Percentiles rank a stretch among this genome's conserved stretches.
Conservation (phyloP, 768 basidiomycete species). For the Auriculariales sp. region DNA sequence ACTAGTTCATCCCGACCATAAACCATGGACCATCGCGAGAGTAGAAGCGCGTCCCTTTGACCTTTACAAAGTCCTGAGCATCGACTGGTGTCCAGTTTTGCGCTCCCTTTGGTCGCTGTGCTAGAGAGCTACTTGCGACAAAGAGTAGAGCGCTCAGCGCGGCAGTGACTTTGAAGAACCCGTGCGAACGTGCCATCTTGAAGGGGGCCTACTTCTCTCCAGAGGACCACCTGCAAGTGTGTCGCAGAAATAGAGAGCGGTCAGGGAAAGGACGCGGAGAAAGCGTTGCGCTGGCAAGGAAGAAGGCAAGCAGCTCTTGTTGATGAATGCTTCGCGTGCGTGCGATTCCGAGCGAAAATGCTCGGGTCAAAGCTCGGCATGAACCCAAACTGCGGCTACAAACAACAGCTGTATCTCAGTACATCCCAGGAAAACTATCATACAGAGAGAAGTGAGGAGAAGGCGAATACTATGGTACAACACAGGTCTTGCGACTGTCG, state of each 20-base stretch:
- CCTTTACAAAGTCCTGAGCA: background rate
- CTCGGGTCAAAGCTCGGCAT: too few species aligned
- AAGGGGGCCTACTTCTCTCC: too few species aligned
- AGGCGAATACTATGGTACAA: too few species aligned
- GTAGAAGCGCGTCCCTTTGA: background rate
- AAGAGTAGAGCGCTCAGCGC: background rate
- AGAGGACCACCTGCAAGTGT: background rate
- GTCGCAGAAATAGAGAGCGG: background rate
- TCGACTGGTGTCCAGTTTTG: background rate
- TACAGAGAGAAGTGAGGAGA: too few species aligned
- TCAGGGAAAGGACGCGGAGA: background rate
- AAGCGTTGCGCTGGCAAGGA: background rate
- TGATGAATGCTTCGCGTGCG: too few species aligned
- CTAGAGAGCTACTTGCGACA: background rate
- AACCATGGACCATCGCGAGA: background rate
- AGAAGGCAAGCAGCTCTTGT: background rate
- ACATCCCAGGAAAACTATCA: too few species aligned
- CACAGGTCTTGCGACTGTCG: too few species aligned
- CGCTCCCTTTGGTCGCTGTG: background rate
- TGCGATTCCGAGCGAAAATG: background rate
- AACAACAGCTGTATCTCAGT: too few species aligned
- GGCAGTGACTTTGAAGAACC: too few species aligned
- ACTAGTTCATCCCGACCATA: conserved; percentile 1
- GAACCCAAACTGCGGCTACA: too few species aligned
- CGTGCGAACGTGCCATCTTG: too few species aligned